Percentiles rank a stretch among this genome's conserved stretches.
Conservation (phyloP, 139 green algal genomes). For the Diplosphaera chodatii region DNA sequence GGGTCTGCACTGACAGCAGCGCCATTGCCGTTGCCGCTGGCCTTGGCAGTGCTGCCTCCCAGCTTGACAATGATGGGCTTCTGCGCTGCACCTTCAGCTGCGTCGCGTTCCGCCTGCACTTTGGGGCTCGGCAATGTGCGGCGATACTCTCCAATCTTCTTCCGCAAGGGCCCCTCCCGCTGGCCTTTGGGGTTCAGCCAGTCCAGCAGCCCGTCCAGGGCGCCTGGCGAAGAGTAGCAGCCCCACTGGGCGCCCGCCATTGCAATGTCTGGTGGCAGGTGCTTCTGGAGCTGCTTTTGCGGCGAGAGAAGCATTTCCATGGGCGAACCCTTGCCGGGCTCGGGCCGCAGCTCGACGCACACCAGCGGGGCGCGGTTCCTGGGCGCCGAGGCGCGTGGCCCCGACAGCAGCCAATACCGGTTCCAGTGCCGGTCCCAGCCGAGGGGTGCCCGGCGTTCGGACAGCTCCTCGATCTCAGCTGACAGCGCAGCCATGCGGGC, state of each 20-base stretch:
- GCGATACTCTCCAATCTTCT: conserved; percentile 16
- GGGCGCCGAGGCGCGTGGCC: conserved; percentile 6
- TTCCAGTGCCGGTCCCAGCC: conserved; percentile 55
- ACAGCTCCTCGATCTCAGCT: conserved; percentile 8
- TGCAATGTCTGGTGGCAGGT: not conserved
- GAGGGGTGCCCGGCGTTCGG: conserved; percentile 13
- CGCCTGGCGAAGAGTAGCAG: conserved; percentile 13
- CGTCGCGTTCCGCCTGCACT: not conserved
- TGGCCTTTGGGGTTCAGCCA: conserved; percentile 34
- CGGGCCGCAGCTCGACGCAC: conserved; percentile 3
- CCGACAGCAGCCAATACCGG: conserved; percentile 52
- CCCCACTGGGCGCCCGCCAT: conserved; percentile 19
- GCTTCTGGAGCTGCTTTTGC: not conserved
- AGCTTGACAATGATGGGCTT: conserved; percentile 1
- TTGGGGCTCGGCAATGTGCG: not conserved
- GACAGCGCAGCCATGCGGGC: conserved; percentile 8
- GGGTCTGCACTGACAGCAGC: not conserved
- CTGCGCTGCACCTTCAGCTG: not conserved
- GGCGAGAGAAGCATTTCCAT: not conserved
- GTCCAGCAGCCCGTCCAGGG: conserved; percentile 22
- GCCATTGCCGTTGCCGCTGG: not conserved
- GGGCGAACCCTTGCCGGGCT: not conserved
- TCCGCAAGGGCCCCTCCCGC: conserved; percentile 30
- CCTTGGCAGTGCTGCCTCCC: not conserved
- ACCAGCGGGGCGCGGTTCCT: not conserved